Evolutionary conservation across 495 filamentous ascomycete genomes (phyloP).

Genomic region (Daldinia vernicosa): DNA sequence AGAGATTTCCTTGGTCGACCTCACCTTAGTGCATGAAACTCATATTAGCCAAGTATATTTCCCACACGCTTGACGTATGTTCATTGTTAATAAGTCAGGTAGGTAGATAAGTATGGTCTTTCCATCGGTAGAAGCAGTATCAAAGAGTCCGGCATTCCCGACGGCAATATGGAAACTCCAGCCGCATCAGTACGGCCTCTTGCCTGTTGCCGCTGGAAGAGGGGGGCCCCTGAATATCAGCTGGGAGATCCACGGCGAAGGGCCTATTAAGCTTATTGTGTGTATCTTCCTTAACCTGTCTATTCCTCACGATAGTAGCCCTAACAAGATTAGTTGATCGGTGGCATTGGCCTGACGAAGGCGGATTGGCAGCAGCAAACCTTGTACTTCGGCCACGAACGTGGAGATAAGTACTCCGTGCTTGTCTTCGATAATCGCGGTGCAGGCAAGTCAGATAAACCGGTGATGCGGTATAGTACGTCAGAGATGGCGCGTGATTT

Average conservation of each 20-base stretch:
- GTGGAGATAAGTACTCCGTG: conserved; percentile 65
- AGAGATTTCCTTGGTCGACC: neutral
- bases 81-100: too few relatives aligned
- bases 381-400: conserved; percentile 70
- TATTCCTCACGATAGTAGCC: neutral
- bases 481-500: conserved; percentile 73
- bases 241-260: conserved; percentile 74
- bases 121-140: conserved; percentile 23
- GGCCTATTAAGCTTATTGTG: conserved; percentile 65
- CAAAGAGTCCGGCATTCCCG: conserved; percentile 31
- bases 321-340: conserved; percentile 51
- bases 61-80: too few relatives aligned
- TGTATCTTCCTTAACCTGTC: neutral
- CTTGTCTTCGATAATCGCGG: conserved; percentile 75
- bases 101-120: conserved; percentile 10
- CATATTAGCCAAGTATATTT: neutral
- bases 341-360: conserved; percentile 59
- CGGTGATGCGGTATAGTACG: conserved; percentile 68
- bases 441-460: conserved; percentile 73
- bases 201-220: conserved; percentile 24
- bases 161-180: conserved; percentile 35
- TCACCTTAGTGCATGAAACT: neutral
- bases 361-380: conserved; percentile 71
- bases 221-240: conserved; percentile 67
- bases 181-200: conserved; percentile 26